A percentile compares a stretch with the other conserved stretches of the same genome.
Evolutionary conservation across 495 filamentous ascomycete genomes (phyloP).

Genomic region (Penicillium lagena): DNA sequence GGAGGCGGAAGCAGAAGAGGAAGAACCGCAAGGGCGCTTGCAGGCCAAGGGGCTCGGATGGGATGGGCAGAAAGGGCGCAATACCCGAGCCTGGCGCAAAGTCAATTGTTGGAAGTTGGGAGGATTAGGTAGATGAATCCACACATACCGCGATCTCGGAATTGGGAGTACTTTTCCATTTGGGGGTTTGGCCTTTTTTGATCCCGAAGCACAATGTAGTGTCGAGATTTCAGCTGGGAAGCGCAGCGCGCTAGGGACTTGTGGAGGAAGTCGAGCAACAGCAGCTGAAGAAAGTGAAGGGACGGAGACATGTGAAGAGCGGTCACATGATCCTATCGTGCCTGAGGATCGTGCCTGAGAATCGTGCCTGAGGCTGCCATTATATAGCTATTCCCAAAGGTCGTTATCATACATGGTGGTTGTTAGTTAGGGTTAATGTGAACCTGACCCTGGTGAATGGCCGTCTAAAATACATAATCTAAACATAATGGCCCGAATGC

Average conservation of each 20-base stretch:
- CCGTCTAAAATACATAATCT: no score
- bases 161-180: constrained; percentile 99
- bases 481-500: neutral
- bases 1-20: constrained; percentile 75
- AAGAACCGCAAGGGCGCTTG: constrained; percentile 58
- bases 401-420: no score
- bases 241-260: no score
- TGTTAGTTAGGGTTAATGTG: no score
- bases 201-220: neutral
- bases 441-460: no score
- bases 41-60: constrained; percentile 51
- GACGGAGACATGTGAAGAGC: no score
- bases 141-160: constrained; percentile 76
- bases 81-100: constrained; percentile 77
- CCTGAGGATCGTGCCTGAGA: constrained; percentile 1
- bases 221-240: neutral
- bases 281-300: no score
- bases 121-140: neutral
- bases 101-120: constrained; percentile 2
- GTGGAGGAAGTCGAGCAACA: no score
- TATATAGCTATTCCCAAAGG: no score
- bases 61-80: constrained; percentile 85
- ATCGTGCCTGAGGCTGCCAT: neutral
- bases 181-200: neutral
- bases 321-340: neutral